These are phyloP conservation scores for Boletus patriciae DNA, from an alignment of 768 basidiomycete species.

Conservation along the genomic window DNA sequence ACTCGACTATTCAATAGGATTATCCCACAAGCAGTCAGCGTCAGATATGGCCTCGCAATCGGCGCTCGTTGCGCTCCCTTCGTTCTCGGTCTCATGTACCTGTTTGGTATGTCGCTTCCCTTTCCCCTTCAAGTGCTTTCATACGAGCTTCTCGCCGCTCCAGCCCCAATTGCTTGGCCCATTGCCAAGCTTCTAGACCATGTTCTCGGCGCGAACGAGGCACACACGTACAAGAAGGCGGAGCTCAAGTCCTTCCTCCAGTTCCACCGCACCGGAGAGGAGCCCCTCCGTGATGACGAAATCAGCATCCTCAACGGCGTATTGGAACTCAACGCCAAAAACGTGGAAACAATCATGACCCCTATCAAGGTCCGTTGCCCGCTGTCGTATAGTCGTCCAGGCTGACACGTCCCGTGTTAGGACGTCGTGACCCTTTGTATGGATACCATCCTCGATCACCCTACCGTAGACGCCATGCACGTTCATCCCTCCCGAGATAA, in stretches of 20 bases:
- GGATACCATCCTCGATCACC: slow-evolving; percentile 78
- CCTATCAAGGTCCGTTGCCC: slow-evolving; percentile 54
- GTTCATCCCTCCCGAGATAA: slow-evolving; percentile 22
- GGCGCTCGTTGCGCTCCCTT: slow-evolving; percentile 78
- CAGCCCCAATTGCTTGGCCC: slow-evolving; percentile 77
- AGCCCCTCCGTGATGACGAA: slow-evolving; percentile 75
- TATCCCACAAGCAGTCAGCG: slow-evolving; percentile 72
- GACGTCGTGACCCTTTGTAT: slow-evolving; percentile 81
- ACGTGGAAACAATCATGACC: slow-evolving; percentile 80
- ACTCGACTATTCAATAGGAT: slow-evolving; percentile 40
- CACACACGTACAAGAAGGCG: slow-evolving; percentile 79
- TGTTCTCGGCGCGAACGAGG: slow-evolving; percentile 73
- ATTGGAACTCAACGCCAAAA: slow-evolving; percentile 73
- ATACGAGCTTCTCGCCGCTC: not conserved
- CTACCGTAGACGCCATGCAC: slow-evolving; percentile 73
- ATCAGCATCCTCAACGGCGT: slow-evolving; percentile 81
- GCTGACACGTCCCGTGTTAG: slow-evolving; percentile 31
- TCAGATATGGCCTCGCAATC: slow-evolving; percentile 75
- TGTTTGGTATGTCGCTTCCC: slow-evolving; percentile 38
- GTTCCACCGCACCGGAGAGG: slow-evolving; percentile 75
- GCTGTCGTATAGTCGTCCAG: not conserved
- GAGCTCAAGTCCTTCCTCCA: slow-evolving; percentile 77
- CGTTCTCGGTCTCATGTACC: slow-evolving; percentile 71
- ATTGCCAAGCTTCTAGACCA: slow-evolving; percentile 73
- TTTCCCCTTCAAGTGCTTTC: not conserved